Evolutionary conservation across 441 rosid species (phyloP), one percentile per base, ranked within the genome.

Genomic region (Erysimum pusillum): DNA sequence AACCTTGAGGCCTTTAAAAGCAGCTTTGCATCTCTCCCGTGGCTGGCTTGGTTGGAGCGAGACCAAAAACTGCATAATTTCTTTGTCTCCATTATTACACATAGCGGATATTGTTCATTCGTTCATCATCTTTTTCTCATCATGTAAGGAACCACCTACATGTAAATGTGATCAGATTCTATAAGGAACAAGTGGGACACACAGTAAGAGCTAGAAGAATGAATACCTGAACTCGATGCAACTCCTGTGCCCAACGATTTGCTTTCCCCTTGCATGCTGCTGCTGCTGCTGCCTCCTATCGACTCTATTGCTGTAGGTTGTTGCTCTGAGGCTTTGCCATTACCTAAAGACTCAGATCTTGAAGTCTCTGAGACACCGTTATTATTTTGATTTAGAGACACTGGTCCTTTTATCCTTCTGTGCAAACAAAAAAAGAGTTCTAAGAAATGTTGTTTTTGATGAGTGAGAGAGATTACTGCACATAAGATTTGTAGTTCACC

Each of bases 401-500:
- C 63, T 15, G 74, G 73, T 71, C 82, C 84, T 70, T 79, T 91
- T 15, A 94, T 94, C 86, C 84, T 88, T 83, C 97, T 93, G 85
- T 38, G 41, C 74, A 20, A 62, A 35, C 22, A 22, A 31, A 22
- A 54, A 79, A 52, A 3, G 14, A 28, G 39, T 7, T 46, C 22
- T 12, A 75, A 6, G 10, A 20, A 3, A 15, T 5, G 35, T 63
- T 22, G 0, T 35, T 17, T 18, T 9, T 68, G 20, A 58, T 2
- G 52, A 72, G 20, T 35, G 65, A 35, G 60, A 20, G 59, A 41
- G 18, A 52, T 60, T 8, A 71, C 58, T 66, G 22, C 31, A 78
- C 61, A 67, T 60, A 10, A 54, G 52, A 31, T 54, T 45, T 22
- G n/a, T 67, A 35, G 11, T 11, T 64, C 61, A 87, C 99, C 97